These are phyloP conservation scores for Trichosporon inkin DNA, from an alignment of 1,284 basidiomycete species.

Conservation along the genomic window DNA sequence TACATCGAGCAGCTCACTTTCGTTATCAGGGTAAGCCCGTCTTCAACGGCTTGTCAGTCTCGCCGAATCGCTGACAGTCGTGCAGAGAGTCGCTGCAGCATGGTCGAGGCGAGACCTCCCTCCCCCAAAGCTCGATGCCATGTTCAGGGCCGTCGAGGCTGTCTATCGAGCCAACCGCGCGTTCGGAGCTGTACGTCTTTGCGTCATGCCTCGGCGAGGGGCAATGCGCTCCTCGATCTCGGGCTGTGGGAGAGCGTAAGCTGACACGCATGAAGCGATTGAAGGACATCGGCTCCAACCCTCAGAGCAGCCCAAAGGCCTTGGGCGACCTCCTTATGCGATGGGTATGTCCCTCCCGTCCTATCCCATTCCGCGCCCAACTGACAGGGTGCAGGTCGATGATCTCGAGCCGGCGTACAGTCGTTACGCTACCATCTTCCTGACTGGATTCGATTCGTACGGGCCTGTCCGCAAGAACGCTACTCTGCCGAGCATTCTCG, in stretches of 20 bases:
- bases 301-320: constrained; percentile 80
- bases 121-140: constrained; percentile 80
- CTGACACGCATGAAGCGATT: constrained; percentile 62
- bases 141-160: constrained; percentile 89
- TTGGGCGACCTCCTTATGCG: constrained; percentile 94
- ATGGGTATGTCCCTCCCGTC: constrained; percentile 64
- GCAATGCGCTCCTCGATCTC: neutral
- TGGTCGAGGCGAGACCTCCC: constrained; percentile 95
- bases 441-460: constrained; percentile 77
- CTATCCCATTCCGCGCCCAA: neutral
- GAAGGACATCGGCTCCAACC: constrained; percentile 88
- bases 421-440: constrained; percentile 69
- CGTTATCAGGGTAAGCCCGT: constrained; percentile 70
- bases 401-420: constrained; percentile 84
- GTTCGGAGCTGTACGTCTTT: constrained; percentile 63
- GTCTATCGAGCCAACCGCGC: constrained; percentile 87
- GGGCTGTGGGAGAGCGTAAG: neutral
- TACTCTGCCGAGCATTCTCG: constrained; percentile 65
- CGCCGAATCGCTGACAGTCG: constrained; percentile 16
- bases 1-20: constrained; percentile 90
- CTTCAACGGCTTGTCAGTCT: neutral
- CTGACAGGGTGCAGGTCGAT: constrained; percentile 62
- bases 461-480: constrained; percentile 69
- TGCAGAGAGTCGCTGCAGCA: constrained; percentile 87
- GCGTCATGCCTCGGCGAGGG: neutral